Base-by-base conservation (phyloP, 2,329 filamentous ascomycete genomes). In the Paramyrothecium sp. region DNA sequence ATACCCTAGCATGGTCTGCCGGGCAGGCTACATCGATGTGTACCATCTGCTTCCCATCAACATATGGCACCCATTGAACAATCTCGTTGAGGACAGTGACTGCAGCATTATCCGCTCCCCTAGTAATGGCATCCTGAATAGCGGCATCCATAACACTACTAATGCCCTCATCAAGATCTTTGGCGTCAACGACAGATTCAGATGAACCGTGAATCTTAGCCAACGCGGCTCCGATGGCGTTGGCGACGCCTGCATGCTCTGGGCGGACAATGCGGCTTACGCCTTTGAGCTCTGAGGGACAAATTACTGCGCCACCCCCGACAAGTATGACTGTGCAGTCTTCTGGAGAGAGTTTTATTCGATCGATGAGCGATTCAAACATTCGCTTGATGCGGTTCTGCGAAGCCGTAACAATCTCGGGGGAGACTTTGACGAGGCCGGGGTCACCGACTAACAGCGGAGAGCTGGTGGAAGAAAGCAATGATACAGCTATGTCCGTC, bases 221-320 rank as follows among this genome's bases (percentile, higher is more conserved):
- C 57, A 84, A 86, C 1, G 86, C 85, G 10, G 85, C 86, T 2
- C 86, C 86, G 11, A 89, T 85, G 0, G 86, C 86, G 63, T 89
- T 89, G 10, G 86, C 86, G 2, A 88, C 83, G 3, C 78, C 79
- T 2, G 83, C 81, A 73, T 78, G 86, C 46, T 78, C 71, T 0
- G 84, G 84, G 60, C 81, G 84, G 49, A 86, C 69, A 1, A 88
- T 81, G 33, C 71, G 74, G 58, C 81, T 83, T 10, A 84, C 84
- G 1, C 85, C 85, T 33, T 73, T 71, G 0, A 88, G 72, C n/a
- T 77, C 68, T 38, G 82, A 74, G 0, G 84, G 84, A 0, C 82
- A 80, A 48, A 88, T 77, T 11, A 88, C 74, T 1, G 85, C 83
- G 4, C 86, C 86, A 0, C 86, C 86, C 8, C 86, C 86, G 0